Conservation (phyloP, 2,329 filamentous ascomycete species). For the Monilinia polystroma region DNA sequence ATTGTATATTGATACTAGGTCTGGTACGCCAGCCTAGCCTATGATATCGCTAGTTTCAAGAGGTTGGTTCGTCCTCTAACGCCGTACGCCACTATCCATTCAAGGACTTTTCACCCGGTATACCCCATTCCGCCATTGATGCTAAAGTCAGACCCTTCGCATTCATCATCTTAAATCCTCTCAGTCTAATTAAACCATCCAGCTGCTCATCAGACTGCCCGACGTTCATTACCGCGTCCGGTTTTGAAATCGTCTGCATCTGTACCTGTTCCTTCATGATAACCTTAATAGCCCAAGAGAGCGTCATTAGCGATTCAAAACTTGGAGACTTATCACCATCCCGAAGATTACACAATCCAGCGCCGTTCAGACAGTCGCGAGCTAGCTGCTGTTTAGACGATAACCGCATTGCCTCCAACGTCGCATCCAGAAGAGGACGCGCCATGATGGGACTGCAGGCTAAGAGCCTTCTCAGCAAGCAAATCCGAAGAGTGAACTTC, state of each 20-base stretch:
- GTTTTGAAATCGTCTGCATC: conserved; percentile 28
- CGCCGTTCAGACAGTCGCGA: conserved; percentile 38
- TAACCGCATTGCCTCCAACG: conserved; percentile 71
- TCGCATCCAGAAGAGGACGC: conserved; percentile 73
- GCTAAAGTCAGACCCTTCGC: conserved; percentile 24
- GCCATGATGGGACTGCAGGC: conserved; percentile 72
- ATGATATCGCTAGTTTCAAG: conserved; percentile 2
- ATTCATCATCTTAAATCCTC: conserved; percentile 23
- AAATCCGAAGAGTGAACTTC: conserved; percentile 41
- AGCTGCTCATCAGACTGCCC: conserved; percentile 36
- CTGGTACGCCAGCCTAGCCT: conserved; percentile 6
- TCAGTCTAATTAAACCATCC: conserved; percentile 34
- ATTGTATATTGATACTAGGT: conserved; percentile 8
- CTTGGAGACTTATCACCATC: conserved; percentile 32
- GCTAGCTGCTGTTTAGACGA: conserved; percentile 52
- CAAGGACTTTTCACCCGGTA: conserved; percentile 35
- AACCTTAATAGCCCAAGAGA: conserved; percentile 39
- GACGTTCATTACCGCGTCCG: conserved; percentile 36
- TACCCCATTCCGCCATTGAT: conserved; percentile 24
- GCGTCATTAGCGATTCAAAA: conserved; percentile 39
- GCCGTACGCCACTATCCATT: conserved; percentile 36
- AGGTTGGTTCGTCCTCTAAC: conserved; percentile 29
- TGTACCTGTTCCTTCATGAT: conserved; percentile 35
- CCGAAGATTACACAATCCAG: conserved; percentile 34
- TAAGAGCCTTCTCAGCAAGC: conserved; percentile 53